Conservation (phyloP, 2,329 filamentous ascomycete genomes). For the Pyrenochaeta sp. region DNA sequence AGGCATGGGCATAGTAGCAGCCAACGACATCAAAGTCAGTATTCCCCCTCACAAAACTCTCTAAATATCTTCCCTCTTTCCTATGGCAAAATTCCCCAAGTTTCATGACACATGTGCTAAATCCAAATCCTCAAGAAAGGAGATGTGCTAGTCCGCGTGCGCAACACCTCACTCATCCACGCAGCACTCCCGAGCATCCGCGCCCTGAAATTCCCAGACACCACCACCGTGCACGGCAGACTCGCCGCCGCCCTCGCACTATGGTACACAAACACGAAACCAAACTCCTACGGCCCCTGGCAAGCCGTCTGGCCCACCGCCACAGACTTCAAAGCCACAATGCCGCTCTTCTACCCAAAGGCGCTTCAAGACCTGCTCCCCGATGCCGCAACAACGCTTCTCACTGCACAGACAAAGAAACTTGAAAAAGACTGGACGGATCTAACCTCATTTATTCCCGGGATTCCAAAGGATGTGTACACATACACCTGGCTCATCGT, state of each 20-base stretch:
- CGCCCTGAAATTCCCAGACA: constrained; percentile 57
- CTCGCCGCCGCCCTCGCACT: constrained; percentile 73
- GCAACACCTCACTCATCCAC: constrained; percentile 68
- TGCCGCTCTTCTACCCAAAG: constrained; percentile 64
- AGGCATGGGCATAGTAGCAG: constrained; percentile 80
- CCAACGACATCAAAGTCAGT: constrained; percentile 68
- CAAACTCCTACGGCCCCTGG: constrained; percentile 64
- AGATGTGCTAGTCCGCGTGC: constrained; percentile 71
- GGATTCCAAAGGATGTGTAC: constrained; percentile 53
- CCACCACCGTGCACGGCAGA: constrained; percentile 72
- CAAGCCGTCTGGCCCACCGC: constrained; percentile 70
- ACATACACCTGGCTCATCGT: constrained; percentile 67
- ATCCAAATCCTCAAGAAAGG: constrained; percentile 57
- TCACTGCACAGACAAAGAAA: constrained; percentile 64
- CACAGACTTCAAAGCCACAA: constrained; percentile 64
- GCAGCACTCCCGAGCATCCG: constrained; percentile 63
- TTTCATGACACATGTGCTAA: no score
- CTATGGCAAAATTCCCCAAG: no score
- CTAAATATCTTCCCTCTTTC: no score
- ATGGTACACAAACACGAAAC: constrained; percentile 42
- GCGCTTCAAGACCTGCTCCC: constrained; percentile 51
- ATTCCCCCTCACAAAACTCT: not conserved
- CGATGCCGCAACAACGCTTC: constrained; percentile 49
- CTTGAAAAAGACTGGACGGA: constrained; percentile 59
- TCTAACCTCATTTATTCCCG: constrained; percentile 54